Base-by-base conservation (phyloP, 1,284 basidiomycete species). In the Schizopora paradoxa region DNA sequence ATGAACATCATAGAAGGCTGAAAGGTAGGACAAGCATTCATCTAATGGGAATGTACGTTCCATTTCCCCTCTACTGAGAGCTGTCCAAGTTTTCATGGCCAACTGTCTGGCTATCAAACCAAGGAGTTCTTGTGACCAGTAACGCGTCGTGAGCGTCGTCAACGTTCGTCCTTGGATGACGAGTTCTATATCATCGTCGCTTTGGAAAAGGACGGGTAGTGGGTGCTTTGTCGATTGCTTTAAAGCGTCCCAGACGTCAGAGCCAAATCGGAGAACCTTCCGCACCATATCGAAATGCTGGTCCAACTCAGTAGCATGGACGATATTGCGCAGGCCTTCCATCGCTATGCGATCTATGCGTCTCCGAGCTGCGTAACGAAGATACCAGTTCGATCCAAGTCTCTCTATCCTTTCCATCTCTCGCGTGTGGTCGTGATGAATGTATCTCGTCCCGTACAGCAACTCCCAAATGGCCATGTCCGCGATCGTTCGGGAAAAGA, bases 211-310 rank as follows among this genome's bases (percentile, higher is more conserved):
- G 54, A 54, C 47, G 0, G 69, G 70, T 18, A 69, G 40, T 22
- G 67, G 59, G 8, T 62, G 57, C 29, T 57, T 51, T 14, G 61
- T 54, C 54, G 73, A 70, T 22, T 28, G 52, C 33, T 70, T 64
- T 34, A 82, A 55, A 5, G 59, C 69, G 54, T 80, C 74, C 73
- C 74, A 80, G 29, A 73, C 66, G 48, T 81, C 79, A 49, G 72
- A 69, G 4, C 67, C 68, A 47, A 69, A 52, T 19, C 49, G 58
- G 26, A 58, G 57, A 2, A 64, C 58, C 13, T 76, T 49, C 25
- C 62, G 58, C 3, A 70, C 71, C 47, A 59, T 54, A 22, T 61
- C 59, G 28, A 66, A 61, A 40, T 74, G 65, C 16, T 59, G 61
- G 13, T 54, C 53, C 11, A 66, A 56, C 34, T 61, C 48, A 36